Percentiles rank a stretch among this genome's conserved stretches.
Conservation (phyloP, 2,329 filamentous ascomycete genomes). For the Pseudocercospora macadamiae region DNA sequence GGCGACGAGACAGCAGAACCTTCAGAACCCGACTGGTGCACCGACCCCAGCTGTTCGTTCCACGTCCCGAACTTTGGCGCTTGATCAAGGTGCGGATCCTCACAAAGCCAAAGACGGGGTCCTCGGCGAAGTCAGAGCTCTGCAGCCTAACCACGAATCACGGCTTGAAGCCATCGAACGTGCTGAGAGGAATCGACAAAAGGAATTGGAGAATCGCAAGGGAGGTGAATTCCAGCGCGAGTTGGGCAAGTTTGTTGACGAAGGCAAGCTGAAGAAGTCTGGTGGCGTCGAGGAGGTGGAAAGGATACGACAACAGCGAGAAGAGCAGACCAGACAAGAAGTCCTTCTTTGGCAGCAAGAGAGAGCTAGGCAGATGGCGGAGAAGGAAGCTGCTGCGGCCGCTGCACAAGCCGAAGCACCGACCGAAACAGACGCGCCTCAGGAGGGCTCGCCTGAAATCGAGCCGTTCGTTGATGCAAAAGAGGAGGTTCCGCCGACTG, state of each 20-base stretch:
- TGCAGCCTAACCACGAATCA: slow-evolving; percentile 92
- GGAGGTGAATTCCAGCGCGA: slow-evolving; percentile 83
- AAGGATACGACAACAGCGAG: slow-evolving; percentile 77
- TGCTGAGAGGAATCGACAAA: slow-evolving; percentile 88
- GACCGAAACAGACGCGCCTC: slow-evolving; percentile 20
- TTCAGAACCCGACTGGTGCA: slow-evolving; percentile 62
- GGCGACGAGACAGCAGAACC: slow-evolving; percentile 91
- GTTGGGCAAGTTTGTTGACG: slow-evolving; percentile 79
- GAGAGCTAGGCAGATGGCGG: slow-evolving; percentile 48
- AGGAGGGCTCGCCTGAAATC: slow-evolving; percentile 8
- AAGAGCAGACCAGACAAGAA: slow-evolving; percentile 82
- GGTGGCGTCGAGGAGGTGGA: slow-evolving; percentile 95
- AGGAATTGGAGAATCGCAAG: slow-evolving; percentile 77
- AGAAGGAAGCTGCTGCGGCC: slow-evolving; percentile 45
- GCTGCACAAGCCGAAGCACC: slow-evolving; percentile 31
- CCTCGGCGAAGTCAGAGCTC: slow-evolving; percentile 86
- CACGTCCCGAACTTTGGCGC: slow-evolving; percentile 36
- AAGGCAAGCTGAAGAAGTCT: slow-evolving; percentile 92
- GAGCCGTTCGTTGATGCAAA: slow-evolving; percentile 18
- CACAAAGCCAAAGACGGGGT: slow-evolving; percentile 86
- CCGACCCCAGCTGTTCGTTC: slow-evolving; percentile 39
- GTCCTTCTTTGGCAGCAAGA: slow-evolving; percentile 61
- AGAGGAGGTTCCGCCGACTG: slow-evolving; percentile 5
- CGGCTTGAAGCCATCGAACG: slow-evolving; percentile 93
- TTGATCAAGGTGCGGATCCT: slow-evolving; percentile 65